Evolutionary conservation across 306 rosid genomes (phyloP).

Genomic region (Alnus glutinosa): DNA sequence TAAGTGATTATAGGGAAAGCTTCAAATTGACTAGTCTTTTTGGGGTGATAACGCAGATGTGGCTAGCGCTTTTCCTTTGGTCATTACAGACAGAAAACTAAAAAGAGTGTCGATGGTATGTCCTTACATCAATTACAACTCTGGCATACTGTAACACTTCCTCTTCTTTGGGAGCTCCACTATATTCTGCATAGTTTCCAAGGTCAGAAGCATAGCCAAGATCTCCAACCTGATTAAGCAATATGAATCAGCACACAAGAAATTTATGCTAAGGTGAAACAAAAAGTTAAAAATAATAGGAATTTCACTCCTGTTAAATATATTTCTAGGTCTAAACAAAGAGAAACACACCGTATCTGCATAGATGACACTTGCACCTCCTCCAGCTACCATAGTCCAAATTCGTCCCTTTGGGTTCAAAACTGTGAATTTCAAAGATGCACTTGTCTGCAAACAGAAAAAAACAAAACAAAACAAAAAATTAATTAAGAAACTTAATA

Average conservation of each 20-base stretch:
- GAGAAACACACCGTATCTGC: conserved; percentile 75
- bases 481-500: conserved; percentile 3
- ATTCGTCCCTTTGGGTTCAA: conserved; percentile 89
- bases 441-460: conserved; percentile 71
- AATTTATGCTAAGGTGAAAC: conserved; percentile 12
- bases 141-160: conserved; percentile 95
- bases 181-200: conserved; percentile 96
- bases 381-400: conserved; percentile 99
- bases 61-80: background rate
- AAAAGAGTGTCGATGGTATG: conserved; percentile 13
- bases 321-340: conserved; percentile 21
- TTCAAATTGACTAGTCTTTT: too few species aligned
- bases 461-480: background rate
- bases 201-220: conserved; percentile 94
- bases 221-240: conserved; percentile 75
- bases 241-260: conserved; percentile 8
- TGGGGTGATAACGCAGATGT: too few species aligned
- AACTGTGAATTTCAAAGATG: conserved; percentile 94
- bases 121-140: conserved; percentile 88
- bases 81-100: conserved; percentile 3
- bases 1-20: too few species aligned
- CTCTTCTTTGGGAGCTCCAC: conserved; percentile 98
- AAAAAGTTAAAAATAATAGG: conserved; percentile 18
- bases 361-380: conserved; percentile 98
- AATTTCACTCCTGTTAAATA: background rate